phyloP scores from a whole-genome alignment of 2,329 filamentous ascomycete genomes.

The Penicillium brasilianum region DNA sequence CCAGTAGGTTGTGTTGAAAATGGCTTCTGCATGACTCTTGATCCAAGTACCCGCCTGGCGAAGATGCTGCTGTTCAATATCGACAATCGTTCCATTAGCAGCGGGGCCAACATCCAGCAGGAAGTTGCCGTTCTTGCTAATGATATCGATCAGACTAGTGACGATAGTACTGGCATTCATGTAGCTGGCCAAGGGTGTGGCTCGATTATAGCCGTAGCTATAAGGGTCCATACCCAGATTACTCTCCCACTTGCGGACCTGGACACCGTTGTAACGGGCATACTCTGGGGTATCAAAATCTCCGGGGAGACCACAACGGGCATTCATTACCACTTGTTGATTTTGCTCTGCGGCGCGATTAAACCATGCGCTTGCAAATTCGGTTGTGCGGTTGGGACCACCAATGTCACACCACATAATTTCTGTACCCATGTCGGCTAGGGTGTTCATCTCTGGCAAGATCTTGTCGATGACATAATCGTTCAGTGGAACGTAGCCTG shows the following conservation, averaged over 20 bases:
- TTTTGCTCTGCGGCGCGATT: constrained; percentile 46
- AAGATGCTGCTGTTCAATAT: constrained; percentile 55
- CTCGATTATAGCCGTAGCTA: constrained; percentile 64
- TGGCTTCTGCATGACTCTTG: constrained; percentile 57
- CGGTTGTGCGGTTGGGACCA: constrained; percentile 49
- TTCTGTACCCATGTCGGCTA: constrained; percentile 51
- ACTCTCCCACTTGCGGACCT: constrained; percentile 64
- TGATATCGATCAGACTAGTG: constrained; percentile 57
- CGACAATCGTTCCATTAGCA: constrained; percentile 61
- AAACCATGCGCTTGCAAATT: constrained; percentile 52
- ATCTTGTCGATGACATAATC: constrained; percentile 52
- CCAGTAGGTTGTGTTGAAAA: constrained; percentile 65
- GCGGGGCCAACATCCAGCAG: constrained; percentile 61
- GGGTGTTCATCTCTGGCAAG: constrained; percentile 51
- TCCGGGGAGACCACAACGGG: constrained; percentile 60
- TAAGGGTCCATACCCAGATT: constrained; percentile 66
- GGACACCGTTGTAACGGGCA: constrained; percentile 54
- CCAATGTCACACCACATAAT: constrained; percentile 58
- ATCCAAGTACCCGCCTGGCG: constrained; percentile 62
- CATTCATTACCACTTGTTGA: constrained; percentile 61
- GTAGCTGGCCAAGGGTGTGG: constrained; percentile 56
- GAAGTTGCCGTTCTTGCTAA: constrained; percentile 62
- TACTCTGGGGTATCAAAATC: constrained; percentile 69
- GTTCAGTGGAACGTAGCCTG: constrained; percentile 49
- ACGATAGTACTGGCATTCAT: constrained; percentile 59